Evolutionary conservation across 1,139 yeast genomes (phyloP).

Genomic region (Candida sp.): DNA sequence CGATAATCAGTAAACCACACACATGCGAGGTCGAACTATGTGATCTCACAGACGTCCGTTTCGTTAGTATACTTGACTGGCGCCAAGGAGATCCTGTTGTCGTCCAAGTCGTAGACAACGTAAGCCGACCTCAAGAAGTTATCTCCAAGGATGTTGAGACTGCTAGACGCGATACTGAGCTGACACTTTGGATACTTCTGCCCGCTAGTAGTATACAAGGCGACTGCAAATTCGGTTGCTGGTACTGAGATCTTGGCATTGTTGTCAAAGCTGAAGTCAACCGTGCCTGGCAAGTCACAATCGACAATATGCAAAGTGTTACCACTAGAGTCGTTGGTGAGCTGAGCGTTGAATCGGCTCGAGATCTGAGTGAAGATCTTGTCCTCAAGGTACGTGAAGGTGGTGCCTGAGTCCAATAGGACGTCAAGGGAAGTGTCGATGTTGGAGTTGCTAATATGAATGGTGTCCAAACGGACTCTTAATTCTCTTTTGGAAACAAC

Average conservation of each 20-base stretch:
- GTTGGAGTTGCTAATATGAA: background rate
- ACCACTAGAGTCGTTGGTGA: background rate
- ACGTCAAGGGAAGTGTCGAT: slow-evolving; percentile 1
- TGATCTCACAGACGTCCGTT: slow-evolving; percentile 9
- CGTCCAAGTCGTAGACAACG: slow-evolving; percentile 31
- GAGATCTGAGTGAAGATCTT: slow-evolving; percentile 22
- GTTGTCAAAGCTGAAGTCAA: slow-evolving; percentile 6
- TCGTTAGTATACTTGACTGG: slow-evolving; percentile 23
- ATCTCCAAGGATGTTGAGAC: slow-evolving; percentile 25
- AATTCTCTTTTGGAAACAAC: slow-evolving; percentile 6
- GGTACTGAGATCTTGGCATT: slow-evolving; percentile 10
- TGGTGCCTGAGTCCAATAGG: slow-evolving; percentile 29
- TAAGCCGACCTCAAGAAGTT: slow-evolving; percentile 34
- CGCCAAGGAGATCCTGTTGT: slow-evolving; percentile 26
- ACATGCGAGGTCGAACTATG: slow-evolving; percentile 13
- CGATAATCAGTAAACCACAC: background rate
- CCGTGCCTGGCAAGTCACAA: slow-evolving; percentile 9
- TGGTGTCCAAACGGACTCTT: slow-evolving; percentile 6
- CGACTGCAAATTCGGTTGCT: slow-evolving; percentile 13
- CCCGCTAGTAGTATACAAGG: slow-evolving; percentile 13
- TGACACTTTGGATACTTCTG: background rate
- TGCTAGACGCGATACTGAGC: slow-evolving; percentile 9
- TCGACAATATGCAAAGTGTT: background rate
- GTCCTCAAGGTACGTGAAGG: slow-evolving; percentile 29
- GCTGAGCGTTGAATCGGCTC: slow-evolving; percentile 20